Base-by-base conservation (phyloP, 2,329 filamentous ascomycete genomes). In the Penicillium crustosum region DNA sequence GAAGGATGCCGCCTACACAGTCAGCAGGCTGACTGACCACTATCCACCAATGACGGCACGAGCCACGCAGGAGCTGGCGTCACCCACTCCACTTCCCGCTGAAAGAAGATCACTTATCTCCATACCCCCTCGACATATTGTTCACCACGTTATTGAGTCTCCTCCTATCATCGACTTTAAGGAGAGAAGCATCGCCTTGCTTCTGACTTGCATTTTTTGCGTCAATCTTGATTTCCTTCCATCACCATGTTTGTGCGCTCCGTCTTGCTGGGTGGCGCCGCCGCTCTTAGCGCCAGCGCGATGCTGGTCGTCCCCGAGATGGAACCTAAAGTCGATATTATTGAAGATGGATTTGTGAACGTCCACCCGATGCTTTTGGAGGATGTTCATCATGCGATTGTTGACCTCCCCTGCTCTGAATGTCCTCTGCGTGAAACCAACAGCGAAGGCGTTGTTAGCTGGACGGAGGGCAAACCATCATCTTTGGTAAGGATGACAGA, bases 231-330 rank as follows among this genome's bases (percentile, higher is more conserved):
- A 15, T 21, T 19, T 48, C n/a, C 2, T 25, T n/a, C 44, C 9
- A 35, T 52, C 58, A 69, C 59, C 58, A 77, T 75, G 73, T 68
- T 72, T 58, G 59, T 75, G 59, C 70, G 70, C 55, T 75, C 72
- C 53, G 61, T 75, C 43, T 61, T 75, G 41, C 61, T 75, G 49
- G 71, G 50, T 53, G 50, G 71, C 61, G 66, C 68, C 21, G 61
- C 73, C 45, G 72, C 72, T 39, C 63, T 77, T 31, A 62, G 70
- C 64, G 69, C 72, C 61, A 70, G 69, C 38, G 75, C 75, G 27
- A 67, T 77, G 51, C 65, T 77, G 49, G 71, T 77, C 38, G 62
- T 76, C 47, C 75, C 75, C 33, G 74, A 75, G 54, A 52, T 66
- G 43, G 67, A 71, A 35, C 59, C 60, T 21, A 61, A 69, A 47